Percentiles rank a stretch among this genome's conserved stretches.
These are phyloP conservation scores for Periconia sp. DNA, from an alignment of 2,329 filamentous ascomycete species.

Conservation along the genomic window DNA sequence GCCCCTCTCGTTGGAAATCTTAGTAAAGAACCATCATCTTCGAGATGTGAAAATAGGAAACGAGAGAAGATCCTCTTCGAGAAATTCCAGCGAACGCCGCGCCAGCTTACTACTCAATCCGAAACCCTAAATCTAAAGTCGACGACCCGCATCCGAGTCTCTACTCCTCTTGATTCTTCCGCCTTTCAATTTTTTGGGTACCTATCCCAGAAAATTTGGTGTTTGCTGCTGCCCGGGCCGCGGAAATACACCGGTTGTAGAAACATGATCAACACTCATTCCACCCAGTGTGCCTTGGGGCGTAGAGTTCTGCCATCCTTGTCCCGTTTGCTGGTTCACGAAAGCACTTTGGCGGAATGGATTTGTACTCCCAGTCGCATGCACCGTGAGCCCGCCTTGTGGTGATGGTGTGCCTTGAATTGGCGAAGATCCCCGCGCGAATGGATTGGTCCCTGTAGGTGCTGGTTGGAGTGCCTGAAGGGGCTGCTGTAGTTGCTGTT, in stretches of 20 bases:
- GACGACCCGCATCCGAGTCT: neutral
- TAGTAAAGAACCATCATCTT: no score
- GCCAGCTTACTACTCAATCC: no score
- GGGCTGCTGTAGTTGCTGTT: slow-evolving; percentile 47
- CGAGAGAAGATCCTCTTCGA: no score
- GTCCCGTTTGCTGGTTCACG: slow-evolving; percentile 84
- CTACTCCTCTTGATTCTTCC: neutral
- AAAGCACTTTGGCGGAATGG: slow-evolving; percentile 92
- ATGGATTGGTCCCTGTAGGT: slow-evolving; percentile 75
- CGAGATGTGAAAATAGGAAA: no score
- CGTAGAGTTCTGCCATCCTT: slow-evolving; percentile 80
- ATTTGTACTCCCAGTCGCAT: slow-evolving; percentile 88
- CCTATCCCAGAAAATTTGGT: slow-evolving; percentile 37
- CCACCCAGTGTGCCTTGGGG: slow-evolving; percentile 80
- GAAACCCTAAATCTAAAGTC: neutral
- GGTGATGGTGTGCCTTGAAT: slow-evolving; percentile 33
- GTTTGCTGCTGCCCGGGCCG: slow-evolving; percentile 63
- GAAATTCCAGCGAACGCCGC: neutral
- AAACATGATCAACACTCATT: slow-evolving; percentile 73
- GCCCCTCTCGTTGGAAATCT: no score
- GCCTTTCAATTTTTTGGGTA: neutral
- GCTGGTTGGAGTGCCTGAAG: slow-evolving; percentile 58
- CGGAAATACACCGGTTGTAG: slow-evolving; percentile 85
- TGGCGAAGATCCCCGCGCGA: slow-evolving; percentile 62
- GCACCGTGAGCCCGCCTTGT: slow-evolving; percentile 61